A percentile compares a stretch with the other conserved stretches of the same genome.
These are phyloP conservation scores for Cylindrotheca closterium DNA, from an alignment of 108 stramenopile species.

Conservation along the genomic window DNA sequence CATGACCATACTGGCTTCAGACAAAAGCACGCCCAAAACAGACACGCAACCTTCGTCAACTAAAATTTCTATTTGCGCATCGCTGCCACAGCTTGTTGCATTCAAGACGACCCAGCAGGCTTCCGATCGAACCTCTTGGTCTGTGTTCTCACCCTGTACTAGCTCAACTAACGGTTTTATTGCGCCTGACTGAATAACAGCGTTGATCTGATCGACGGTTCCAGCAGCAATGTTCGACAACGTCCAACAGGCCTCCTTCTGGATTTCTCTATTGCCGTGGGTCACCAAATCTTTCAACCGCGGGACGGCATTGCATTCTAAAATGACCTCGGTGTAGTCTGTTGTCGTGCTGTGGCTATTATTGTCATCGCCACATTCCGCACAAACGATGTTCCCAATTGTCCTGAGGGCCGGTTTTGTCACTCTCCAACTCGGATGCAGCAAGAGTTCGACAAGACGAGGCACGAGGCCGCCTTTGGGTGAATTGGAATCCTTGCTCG, in stretches of 20 bases:
- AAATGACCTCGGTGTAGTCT: conserved; percentile 94
- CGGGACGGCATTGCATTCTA: conserved; percentile 91
- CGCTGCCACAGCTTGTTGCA: conserved; percentile 95
- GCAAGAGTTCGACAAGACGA: conserved; percentile 88
- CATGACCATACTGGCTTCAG: conserved; percentile 90
- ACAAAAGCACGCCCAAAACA: conserved; percentile 84
- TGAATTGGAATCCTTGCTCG: conserved; percentile 41
- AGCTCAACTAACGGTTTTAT: conserved; percentile 88
- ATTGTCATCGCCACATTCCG: conserved; percentile 84
- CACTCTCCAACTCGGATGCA: conserved; percentile 86
- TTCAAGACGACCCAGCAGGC: conserved; percentile 99
- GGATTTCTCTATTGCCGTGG: conserved; percentile 93
- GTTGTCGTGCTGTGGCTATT: conserved; percentile 42
- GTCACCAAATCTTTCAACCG: conserved; percentile 79
- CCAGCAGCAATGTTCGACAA: conserved; percentile 97
- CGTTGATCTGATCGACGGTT: conserved; percentile 93
- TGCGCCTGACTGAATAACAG: conserved; percentile 93
- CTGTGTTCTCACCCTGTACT: conserved; percentile 73
- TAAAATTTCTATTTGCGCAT: conserved; percentile 89
- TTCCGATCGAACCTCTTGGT: conserved; percentile 93
- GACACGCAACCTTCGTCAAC: conserved; percentile 91
- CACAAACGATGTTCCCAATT: conserved; percentile 97
- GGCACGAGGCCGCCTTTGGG: conserved; percentile 81
- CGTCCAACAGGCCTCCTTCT: conserved; percentile 98
- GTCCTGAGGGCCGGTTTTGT: conserved; percentile 95